Base-by-base conservation (phyloP, 2,329 filamentous ascomycete genomes). In the Falciphora oryzae region DNA sequence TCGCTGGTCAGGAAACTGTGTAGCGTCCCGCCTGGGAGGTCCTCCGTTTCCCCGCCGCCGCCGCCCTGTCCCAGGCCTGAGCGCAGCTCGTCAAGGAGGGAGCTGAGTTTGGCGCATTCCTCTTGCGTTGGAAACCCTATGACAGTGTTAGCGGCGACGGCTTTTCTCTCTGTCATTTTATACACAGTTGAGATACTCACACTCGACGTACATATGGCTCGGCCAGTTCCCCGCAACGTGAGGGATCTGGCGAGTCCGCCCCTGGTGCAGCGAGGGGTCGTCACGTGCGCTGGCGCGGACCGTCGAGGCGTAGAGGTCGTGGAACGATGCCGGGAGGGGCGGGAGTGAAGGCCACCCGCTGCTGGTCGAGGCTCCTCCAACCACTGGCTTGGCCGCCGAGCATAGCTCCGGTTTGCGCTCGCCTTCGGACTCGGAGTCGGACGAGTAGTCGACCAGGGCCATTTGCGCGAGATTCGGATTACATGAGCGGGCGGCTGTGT, bases 161-260 rank as follows among this genome's bases (percentile, higher is more conserved):
- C 3, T 22, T 14, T 53, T n/a, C 13, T 35, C 32, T 35, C 13
- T 11, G 32, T 11, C 11, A 3, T 22, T 25, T 10, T 53, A 2
- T 25, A 8, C 4, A 25, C n/a, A n/a, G 18, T 10, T 25, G 7
- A 53, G 8, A 53, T 50, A 96, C 61, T 38, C 29, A 63, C 95
- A 99, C 79, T 98, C 94, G 65, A 97, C 81, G 75, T 96, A 98
- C 59, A 98, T 74, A 76, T 98, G 94, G 44, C 89, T 92, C 1
- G 94, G 92, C 95, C 95, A 99, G 75, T 93, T 92, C 66, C 95
- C 95, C 66, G 88, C 85, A 31, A 94, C 81, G 76, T 99, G 95
- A 29, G 94, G 93, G 61, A 87, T 90, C 65, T 89, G 85, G 57
- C 95, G 86, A 73, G 89, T 92, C 59, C 94, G 88, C 64, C 95